Base-by-base conservation (phyloP, 2,329 filamentous ascomycete species). In the Coniochaeta hoffmannii region DNA sequence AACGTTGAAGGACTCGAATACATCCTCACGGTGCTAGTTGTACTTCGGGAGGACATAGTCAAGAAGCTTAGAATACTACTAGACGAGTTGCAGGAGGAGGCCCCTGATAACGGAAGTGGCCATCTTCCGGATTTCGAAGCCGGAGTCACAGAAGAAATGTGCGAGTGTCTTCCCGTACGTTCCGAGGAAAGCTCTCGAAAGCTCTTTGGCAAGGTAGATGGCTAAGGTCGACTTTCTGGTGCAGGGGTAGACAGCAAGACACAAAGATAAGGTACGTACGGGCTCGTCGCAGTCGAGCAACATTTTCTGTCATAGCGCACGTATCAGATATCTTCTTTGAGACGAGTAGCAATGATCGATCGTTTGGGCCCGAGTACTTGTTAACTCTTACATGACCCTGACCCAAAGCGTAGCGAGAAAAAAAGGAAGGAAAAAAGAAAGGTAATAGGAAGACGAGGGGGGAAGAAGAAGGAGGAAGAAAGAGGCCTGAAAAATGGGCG, bases 131-230 rank as follows among this genome's bases (percentile, higher is more conserved):
- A 41, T 58, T 12, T 62, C 56, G 51, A 57, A 61, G 34, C 54
- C 52, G 1, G 62, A 63, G 54, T 66, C 60, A 50, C 60, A 63
- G 55, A 65, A 65, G 53, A 64, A 64, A 50, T 62, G 64, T 4
- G 57, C 56, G 2, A 65, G 55, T 1, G 61, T 60, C 22, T 61
- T 61, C 6, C 28, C 41, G 1, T 41, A 15, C 2, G 46, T 52
- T 2, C n/a, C 17, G 9, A 53, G 55, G 44, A 63, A 63, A 2
- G 12, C 24, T 19, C 28, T 55, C 10, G 56, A 52, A 12, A 64
- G 57, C 15, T 53, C 53, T n/a, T 64, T 61, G 12, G 59, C 53
- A n/a, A 65, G 61, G 57, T 57, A 64, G 2, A 63, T 58, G 26
- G 62, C 53, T 59, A 62, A 60, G 9, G 56, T 62, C 9, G 60